These are phyloP conservation scores for Starmera amethionina DNA, from an alignment of 805 yeast species.

Conservation along the genomic window DNA sequence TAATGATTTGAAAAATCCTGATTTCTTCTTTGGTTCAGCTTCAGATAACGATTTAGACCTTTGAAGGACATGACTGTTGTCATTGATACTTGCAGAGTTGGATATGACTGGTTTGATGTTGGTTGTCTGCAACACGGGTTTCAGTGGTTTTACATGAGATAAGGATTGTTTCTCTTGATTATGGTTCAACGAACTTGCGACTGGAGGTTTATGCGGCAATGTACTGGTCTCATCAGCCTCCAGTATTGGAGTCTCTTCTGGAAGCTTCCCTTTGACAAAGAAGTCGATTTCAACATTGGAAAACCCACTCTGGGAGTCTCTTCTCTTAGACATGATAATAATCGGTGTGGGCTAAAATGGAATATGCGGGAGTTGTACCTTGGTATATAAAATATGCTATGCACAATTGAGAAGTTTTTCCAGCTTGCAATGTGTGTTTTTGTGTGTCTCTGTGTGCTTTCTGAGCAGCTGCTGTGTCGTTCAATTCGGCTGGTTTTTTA, in stretches of 20 bases:
- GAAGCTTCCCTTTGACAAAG: slow-evolving; percentile 31
- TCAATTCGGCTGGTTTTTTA: too few species aligned
- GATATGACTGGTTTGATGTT: not conserved
- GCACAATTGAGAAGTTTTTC: too few species aligned
- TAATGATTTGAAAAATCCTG: slow-evolving; percentile 27
- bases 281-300: slow-evolving; percentile 39
- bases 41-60: slow-evolving; percentile 24
- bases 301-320: slow-evolving; percentile 18
- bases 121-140: slow-evolving; percentile 12
- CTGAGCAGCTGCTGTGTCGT: too few species aligned
- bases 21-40: slow-evolving; percentile 15
- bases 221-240: slow-evolving; percentile 1
- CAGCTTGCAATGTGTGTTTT: too few species aligned
- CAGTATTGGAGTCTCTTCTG: slow-evolving; percentile 6
- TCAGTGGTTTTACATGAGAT: not conserved
- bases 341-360: too few species aligned
- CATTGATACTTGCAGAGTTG: not conserved
- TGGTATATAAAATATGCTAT: too few species aligned
- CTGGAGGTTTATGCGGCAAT: too few species aligned
- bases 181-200: too few species aligned
- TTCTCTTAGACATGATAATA: too few species aligned
- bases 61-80: slow-evolving; percentile 10
- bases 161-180: not conserved
- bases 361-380: too few species aligned
- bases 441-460: too few species aligned